Conservation (phyloP, 495 filamentous ascomycete species). For the Annulohypoxylon moriforme region DNA sequence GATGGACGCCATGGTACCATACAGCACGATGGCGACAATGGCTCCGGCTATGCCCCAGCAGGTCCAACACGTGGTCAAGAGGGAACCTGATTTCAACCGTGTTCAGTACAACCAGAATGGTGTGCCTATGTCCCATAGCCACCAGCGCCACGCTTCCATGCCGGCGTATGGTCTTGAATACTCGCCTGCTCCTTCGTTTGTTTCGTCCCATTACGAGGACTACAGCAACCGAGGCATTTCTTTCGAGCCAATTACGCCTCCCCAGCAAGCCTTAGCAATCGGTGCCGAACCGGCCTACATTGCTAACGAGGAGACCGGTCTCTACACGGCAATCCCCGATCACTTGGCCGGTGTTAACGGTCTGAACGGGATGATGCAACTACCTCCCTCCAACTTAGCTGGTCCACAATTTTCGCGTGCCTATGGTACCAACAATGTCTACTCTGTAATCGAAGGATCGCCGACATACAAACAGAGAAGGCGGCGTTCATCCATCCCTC, state of each 20-base stretch:
- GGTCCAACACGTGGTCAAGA: slow-evolving; percentile 79
- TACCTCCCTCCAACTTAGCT: slow-evolving; percentile 86
- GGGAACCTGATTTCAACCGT: slow-evolving; percentile 78
- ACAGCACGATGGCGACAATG: slow-evolving; percentile 71
- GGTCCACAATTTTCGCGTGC: slow-evolving; percentile 79
- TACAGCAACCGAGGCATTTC: slow-evolving; percentile 97
- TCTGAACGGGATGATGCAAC: slow-evolving; percentile 87
- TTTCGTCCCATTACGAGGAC: slow-evolving; percentile 95
- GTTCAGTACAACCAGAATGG: slow-evolving; percentile 92
- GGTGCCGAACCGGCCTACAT: slow-evolving; percentile 93
- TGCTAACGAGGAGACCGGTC: slow-evolving; percentile 94
- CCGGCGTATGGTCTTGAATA: slow-evolving; percentile 94
- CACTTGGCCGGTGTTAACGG: slow-evolving; percentile 66
- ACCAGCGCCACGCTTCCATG: slow-evolving; percentile 96
- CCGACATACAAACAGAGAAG: slow-evolving; percentile 98
- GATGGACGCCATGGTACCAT: slow-evolving; percentile 77
- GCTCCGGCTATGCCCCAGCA: slow-evolving; percentile 70
- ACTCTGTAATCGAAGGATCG: slow-evolving; percentile 96
- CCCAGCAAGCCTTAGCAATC: slow-evolving; percentile 83
- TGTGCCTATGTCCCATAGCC: slow-evolving; percentile 80
- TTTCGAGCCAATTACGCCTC: slow-evolving; percentile 95
- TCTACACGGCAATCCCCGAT: slow-evolving; percentile 95
- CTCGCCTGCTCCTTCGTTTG: slow-evolving; percentile 96
- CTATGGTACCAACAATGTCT: slow-evolving; percentile 81
- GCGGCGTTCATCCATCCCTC: slow-evolving; percentile 89